Conservation (phyloP, 2,329 filamentous ascomycete genomes). For the Ceratocystis albifundus region DNA sequence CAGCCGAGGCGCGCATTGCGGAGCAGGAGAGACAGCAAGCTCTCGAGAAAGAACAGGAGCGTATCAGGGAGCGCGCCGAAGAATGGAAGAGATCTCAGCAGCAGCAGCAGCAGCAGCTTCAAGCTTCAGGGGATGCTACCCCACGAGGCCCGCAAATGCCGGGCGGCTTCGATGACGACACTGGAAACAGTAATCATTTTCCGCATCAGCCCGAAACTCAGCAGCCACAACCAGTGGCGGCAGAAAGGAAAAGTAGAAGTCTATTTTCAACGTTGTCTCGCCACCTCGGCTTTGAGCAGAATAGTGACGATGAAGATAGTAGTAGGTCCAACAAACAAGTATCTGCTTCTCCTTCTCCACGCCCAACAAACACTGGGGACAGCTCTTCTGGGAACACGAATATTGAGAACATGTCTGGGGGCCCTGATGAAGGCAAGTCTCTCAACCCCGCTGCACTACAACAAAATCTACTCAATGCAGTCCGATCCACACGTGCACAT, state of each 20-base stretch:
- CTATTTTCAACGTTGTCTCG: slow-evolving; percentile 59
- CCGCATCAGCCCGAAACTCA: slow-evolving; percentile 3
- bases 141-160: slow-evolving; percentile 29
- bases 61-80: slow-evolving; percentile 46
- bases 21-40: slow-evolving; percentile 69
- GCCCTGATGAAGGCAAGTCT: slow-evolving; percentile 38
- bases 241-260: slow-evolving; percentile 39
- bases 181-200: not conserved
- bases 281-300: slow-evolving; percentile 53
- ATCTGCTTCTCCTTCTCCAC: slow-evolving; percentile 4
- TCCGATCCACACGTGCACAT: slow-evolving; percentile 65
- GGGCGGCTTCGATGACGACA: slow-evolving; percentile 21
- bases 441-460: slow-evolving; percentile 51
- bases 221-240: slow-evolving; percentile 26
- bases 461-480: slow-evolving; percentile 63
- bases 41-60: slow-evolving; percentile 59
- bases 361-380: not conserved
- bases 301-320: slow-evolving; percentile 34
- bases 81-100: slow-evolving; percentile 36
- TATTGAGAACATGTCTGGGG: slow-evolving; percentile 23
- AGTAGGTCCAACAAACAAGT: slow-evolving; percentile 22
- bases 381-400: slow-evolving; percentile 5
- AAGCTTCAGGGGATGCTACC: slow-evolving; percentile 18
- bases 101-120: slow-evolving; percentile 4
- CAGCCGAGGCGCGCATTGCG: slow-evolving; percentile 74